Conservation (phyloP, 495 filamentous ascomycete species). For the Xylaria scruposa region DNA sequence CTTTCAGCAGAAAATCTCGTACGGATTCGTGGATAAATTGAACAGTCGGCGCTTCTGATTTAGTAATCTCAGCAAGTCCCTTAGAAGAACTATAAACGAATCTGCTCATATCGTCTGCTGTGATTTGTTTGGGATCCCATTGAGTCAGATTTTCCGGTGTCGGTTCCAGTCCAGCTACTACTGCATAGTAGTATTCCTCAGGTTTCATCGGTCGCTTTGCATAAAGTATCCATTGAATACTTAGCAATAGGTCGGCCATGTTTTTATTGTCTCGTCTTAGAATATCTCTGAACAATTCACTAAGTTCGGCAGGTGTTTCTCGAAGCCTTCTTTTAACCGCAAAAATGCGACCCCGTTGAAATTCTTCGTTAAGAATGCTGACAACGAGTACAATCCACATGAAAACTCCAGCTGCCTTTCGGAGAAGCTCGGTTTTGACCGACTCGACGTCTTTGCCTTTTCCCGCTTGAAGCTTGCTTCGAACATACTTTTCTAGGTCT, state of each 20-base stretch:
- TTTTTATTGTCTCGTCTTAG: too few species aligned
- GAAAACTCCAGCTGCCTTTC: too few species aligned
- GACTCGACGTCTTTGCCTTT: slow-evolving; percentile 9
- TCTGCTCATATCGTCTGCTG: slow-evolving; percentile 25
- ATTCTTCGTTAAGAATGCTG: too few species aligned
- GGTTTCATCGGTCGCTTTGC: too few species aligned
- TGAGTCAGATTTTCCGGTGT: neutral
- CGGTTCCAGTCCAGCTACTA: slow-evolving; percentile 40
- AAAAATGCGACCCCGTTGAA: too few species aligned
- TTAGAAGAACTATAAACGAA: slow-evolving; percentile 46
- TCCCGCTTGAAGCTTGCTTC: too few species aligned
- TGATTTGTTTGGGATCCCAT: slow-evolving; percentile 24
- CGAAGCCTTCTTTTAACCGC: too few species aligned
- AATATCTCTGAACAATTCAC: too few species aligned
- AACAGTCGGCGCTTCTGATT: slow-evolving; percentile 32
- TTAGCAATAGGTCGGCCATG: too few species aligned
- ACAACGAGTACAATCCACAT: too few species aligned
- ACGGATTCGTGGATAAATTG: slow-evolving; percentile 57
- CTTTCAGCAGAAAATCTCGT: slow-evolving; percentile 43
- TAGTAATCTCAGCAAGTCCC: slow-evolving; percentile 43
- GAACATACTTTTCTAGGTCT: neutral
- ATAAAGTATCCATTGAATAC: too few species aligned
- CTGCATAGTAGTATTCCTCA: slow-evolving; percentile 30
- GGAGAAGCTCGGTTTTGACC: slow-evolving; percentile 32
- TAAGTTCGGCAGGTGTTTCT: too few species aligned